These are phyloP conservation scores for Arthrobotrys megalospora DNA, from an alignment of 2,329 filamentous ascomycete genomes.

Conservation along the genomic window DNA sequence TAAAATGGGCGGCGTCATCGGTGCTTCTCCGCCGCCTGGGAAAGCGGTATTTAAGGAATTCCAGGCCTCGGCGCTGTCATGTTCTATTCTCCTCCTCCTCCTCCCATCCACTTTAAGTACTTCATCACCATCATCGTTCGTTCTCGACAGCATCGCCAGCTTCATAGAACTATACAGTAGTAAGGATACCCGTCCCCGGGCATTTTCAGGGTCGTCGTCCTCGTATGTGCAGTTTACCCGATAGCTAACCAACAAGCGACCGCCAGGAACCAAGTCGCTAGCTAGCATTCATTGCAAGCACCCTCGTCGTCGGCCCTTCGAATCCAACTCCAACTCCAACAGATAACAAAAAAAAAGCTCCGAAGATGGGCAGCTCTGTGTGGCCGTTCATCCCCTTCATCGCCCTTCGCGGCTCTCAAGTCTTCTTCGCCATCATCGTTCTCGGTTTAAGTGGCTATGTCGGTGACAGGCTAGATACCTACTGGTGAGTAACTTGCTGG, in stretches of 20 bases:
- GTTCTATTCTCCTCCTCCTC: background rate
- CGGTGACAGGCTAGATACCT: slow-evolving; percentile 9
- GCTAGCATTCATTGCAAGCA: background rate
- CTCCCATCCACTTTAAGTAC: background rate
- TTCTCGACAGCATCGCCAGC: background rate
- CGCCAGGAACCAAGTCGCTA: background rate
- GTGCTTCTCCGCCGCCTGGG: slow-evolving; percentile 21
- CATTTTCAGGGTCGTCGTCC: too few species aligned
- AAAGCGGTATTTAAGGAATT: slow-evolving; percentile 28
- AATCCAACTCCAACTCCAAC: slow-evolving; percentile 3
- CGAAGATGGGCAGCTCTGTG: slow-evolving; percentile 21
- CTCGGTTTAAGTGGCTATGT: slow-evolving; percentile 65
- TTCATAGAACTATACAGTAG: background rate
- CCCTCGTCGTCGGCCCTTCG: background rate
- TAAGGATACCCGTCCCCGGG: background rate
- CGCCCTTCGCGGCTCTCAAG: slow-evolving; percentile 64
- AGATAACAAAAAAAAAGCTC: background rate
- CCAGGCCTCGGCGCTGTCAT: background rate
- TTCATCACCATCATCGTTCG: background rate
- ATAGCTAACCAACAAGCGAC: slow-evolving; percentile 24
- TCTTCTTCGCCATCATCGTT: slow-evolving; percentile 65
- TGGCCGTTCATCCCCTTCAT: slow-evolving; percentile 62
- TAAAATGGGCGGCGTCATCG: slow-evolving; percentile 23
- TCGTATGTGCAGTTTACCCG: slow-evolving; percentile 15
- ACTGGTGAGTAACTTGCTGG: slow-evolving; percentile 34